Evolutionary conservation across 2,329 filamentous ascomycete species (phyloP), one percentile per base, ranked within the genome.

Genomic region (Coleophoma cylindrospora): DNA sequence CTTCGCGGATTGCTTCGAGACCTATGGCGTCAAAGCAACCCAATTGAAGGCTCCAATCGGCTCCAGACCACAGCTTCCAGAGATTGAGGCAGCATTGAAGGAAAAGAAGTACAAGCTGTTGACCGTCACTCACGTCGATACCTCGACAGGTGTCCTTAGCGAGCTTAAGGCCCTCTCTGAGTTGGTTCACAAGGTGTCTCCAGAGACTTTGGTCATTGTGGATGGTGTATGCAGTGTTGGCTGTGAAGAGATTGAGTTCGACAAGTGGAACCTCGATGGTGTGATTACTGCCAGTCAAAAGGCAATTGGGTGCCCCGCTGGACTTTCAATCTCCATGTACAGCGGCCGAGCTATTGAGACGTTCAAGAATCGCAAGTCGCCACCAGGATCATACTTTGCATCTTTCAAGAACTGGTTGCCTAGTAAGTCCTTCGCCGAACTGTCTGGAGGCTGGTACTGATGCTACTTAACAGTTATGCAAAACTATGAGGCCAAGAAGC

Each of bases 161-260:
- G 91, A 97, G 68, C 81, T 97, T 62, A 86, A 95, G 76, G 76
- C 83, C 50, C 75, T 99, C 50, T 83, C 90, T 34, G 87, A 91
- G 65, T 75, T 95, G 45, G 88, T 97, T 47, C 87, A 87, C 68
- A 80, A 80, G 48, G 89, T 96, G 56, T 95, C 90, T 54, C 94
- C 94, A 0, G 85, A 96, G 47, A 99, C 94, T 1, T 77, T 99
- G 49, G 74, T 99, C 53, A 80, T 97, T 47, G 92, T 96, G 49
- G 94, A 99, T 66, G 94, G 92, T 56, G 94, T 99, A 45, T 99
- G 94, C 82, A 95, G 89, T 69, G 91, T 99, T 49, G 94, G 91
- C 43, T 91, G 86, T 61, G 94, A 99, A 72, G 91, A 97, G 73
- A 92, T 99, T 61, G 84, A 86, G 41, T 99, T 99, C 68, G 94